Evolutionary conservation across 352 stramenopile genomes (phyloP).

Genomic region (Thraustochytrium sp.): DNA sequence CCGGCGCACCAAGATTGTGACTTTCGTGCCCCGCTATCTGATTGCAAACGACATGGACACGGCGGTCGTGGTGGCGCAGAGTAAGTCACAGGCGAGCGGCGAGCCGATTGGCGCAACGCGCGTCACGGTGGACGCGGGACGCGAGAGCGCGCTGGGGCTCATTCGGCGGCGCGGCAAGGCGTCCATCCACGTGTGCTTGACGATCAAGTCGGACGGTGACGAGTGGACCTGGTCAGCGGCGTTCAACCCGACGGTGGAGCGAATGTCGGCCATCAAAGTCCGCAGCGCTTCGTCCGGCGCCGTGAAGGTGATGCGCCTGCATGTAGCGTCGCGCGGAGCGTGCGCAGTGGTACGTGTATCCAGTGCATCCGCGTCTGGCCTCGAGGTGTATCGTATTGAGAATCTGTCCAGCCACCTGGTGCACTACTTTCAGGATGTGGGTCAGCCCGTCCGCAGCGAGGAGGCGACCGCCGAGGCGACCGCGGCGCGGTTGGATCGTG

Average conservation of each 20-base stretch:
- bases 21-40: slow-evolving; percentile 10
- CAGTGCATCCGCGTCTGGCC: too few relatives aligned
- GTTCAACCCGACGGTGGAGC: neutral
- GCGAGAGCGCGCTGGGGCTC: neutral
- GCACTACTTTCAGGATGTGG: slow-evolving; percentile 15
- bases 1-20: slow-evolving; percentile 19
- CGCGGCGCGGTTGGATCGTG: neutral
- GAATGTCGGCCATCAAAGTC: neutral
- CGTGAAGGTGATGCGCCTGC: neutral
- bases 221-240: neutral
- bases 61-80: neutral
- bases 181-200: neutral
- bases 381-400: neutral
- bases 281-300: neutral
- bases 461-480: neutral
- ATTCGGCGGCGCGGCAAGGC: neutral
- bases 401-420: neutral
- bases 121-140: neutral
- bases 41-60: neutral
- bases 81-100: neutral
- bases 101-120: neutral
- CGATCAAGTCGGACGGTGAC: neutral
- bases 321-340: neutral
- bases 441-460: neutral
- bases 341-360: neutral